These are phyloP conservation scores for Chamaecrista fasciculata DNA, from an alignment of 306 rosid species.

Conservation along the genomic window DNA sequence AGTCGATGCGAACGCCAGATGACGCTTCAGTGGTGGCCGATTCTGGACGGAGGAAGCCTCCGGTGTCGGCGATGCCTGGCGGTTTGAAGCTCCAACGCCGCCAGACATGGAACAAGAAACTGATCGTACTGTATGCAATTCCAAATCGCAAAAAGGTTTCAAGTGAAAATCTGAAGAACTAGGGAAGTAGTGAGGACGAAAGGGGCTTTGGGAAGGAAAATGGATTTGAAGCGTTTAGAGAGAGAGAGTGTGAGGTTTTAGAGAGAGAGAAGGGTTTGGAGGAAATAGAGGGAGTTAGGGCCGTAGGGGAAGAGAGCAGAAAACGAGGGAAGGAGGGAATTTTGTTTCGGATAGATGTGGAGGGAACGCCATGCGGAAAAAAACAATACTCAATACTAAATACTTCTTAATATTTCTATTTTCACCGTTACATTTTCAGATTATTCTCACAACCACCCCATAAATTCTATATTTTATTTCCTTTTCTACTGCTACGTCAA, in stretches of 20 bases:
- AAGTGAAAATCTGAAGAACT: not conserved
- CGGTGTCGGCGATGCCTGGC: conserved; percentile 37
- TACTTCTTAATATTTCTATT: not conserved
- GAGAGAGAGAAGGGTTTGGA: conserved; percentile 41
- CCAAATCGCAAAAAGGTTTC: not conserved
- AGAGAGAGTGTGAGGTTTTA: conserved; percentile 35
- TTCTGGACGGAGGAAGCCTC: conserved; percentile 28
- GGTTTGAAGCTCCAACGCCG: conserved; percentile 61
- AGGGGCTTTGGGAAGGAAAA: not conserved
- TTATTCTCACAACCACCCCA: conserved; percentile 12
- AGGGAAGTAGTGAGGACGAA: not conserved
- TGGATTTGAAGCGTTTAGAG: not conserved
- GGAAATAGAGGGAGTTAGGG: conserved; percentile 31
- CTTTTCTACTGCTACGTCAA: too few species aligned
- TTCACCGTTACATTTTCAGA: not conserved
- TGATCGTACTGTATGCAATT: conserved; percentile 6
- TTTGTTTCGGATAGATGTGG: conserved; percentile 98
- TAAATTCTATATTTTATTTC: not conserved
- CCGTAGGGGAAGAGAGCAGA: conserved; percentile 51
- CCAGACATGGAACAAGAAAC: conserved; percentile 54
- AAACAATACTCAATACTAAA: not conserved
- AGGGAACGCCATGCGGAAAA: conserved; percentile 69
- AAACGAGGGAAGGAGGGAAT: conserved; percentile 99
- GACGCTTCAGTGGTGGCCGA: conserved; percentile 74
- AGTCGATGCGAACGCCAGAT: conserved; percentile 65